These are phyloP conservation scores for Coffea canephora DNA, from an alignment of 257 asterid species.

Conservation along the genomic window DNA sequence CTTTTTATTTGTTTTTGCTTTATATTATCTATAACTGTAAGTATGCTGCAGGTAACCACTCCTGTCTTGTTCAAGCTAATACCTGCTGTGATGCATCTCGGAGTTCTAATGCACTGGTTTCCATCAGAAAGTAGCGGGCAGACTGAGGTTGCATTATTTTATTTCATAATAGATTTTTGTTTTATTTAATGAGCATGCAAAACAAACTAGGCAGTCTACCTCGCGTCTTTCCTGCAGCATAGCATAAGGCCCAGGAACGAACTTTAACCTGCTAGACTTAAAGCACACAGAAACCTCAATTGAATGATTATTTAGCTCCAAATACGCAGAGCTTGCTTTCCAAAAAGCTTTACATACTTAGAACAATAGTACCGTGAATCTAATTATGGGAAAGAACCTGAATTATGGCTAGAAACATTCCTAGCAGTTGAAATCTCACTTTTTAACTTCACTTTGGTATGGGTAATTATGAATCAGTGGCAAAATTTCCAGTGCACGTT, in stretches of 20 bases:
- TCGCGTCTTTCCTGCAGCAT: not conserved
- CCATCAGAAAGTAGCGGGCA: conserved; percentile 55
- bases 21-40: conserved; percentile 1
- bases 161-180: not conserved
- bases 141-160: conserved; percentile 49
- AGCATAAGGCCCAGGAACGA: not conserved
- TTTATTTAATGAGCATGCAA: not conserved
- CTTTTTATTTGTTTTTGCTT: not conserved
- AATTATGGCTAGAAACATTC: not conserved
- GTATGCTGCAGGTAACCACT: conserved; percentile 70
- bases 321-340: not conserved
- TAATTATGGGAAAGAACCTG: not conserved
- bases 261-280: not conserved
- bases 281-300: not conserved
- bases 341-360: too few species aligned
- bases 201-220: not conserved
- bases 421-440: not conserved
- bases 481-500: not conserved
- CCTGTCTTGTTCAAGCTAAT: conserved; percentile 82
- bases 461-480: not conserved
- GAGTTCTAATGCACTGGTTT: conserved; percentile 85
- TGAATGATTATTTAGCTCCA: not conserved
- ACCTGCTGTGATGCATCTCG: conserved; percentile 77
- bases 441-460: not conserved
- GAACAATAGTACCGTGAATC: not conserved